Evolutionary conservation across 805 yeast genomes (phyloP), one percentile per base, ranked within the genome.

Genomic region (Lipomyces yamanashiensis): DNA sequence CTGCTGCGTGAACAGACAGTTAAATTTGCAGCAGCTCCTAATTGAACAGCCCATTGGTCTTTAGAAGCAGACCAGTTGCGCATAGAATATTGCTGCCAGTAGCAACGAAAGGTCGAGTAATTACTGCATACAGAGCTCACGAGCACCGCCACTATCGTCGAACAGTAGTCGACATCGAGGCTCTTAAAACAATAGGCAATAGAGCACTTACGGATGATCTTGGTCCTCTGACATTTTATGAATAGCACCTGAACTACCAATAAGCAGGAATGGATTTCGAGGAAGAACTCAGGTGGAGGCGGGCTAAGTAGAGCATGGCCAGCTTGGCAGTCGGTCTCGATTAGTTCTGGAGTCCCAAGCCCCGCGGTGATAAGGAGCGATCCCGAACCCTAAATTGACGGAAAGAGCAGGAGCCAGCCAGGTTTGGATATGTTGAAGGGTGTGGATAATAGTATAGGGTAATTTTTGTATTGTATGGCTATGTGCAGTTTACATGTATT

Each of bases 161-260:
- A n/a, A 28, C 28, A 28, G 28, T 28, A 28, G 28, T 28, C 28
- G 28, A 5, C 28, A 28, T 28, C 2, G n/a, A 39, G 36, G 36
- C 3, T 17, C 39, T 34, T 9, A 52, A 19, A 52, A 7, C 55
- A 39, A 9, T 5, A 17, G 34, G 37, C 21, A 53, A 28, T 28
- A 28, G 28, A 28, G 28, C 6, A 53, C 57, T 53, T 53, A 53
- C 57, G 57, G 57, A 28, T 53, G 57, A 21, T 53, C 57, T 48
- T 53, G 57, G 19, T 53, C 45, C 23, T 53, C 49, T 39, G 57
- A 39, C 57, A 53, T 53, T 10, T 7, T 28, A 17, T 34, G 21
- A 28, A n/a, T 21, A 17, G 34, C 17, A 19, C 49, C 34, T 15
- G 37, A 53, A 15, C 47, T n/a, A 19, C 9, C 2, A n/a, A n/a